phyloP scores from a whole-genome alignment of 2,329 filamentous ascomycete genomes.

The Aspergillus pseudoviridinutans region DNA sequence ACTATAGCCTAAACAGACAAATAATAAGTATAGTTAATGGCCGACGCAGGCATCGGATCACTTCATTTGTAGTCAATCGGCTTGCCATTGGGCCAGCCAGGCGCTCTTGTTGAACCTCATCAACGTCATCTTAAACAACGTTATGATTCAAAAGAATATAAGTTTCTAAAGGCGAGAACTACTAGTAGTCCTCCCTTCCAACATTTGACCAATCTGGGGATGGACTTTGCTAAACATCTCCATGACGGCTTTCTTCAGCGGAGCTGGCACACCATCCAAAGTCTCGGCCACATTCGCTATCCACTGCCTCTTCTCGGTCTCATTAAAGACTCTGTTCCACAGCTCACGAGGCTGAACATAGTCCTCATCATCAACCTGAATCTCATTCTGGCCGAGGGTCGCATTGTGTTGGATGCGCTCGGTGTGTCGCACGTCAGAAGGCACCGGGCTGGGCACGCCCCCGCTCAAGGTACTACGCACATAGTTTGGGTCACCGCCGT shows the following conservation, averaged over 20 bases:
- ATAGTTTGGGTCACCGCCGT: conserved; percentile 59
- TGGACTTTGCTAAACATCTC: conserved; percentile 22
- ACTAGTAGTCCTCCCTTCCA: conserved; percentile 4
- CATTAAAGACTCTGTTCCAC: conserved; percentile 27
- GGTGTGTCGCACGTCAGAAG: conserved; percentile 19
- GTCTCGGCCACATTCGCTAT: conserved; percentile 20
- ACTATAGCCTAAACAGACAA: too few relatives aligned
- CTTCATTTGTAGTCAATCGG: too few relatives aligned
- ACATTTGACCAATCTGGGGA: conserved; percentile 16
- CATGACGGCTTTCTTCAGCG: conserved; percentile 14
- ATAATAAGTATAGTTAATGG: too few relatives aligned
- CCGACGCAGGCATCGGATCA: too few relatives aligned
- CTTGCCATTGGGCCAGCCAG: too few relatives aligned
- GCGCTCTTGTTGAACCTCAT: too few relatives aligned
- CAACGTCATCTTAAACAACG: too few relatives aligned
- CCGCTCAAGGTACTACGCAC: conserved; percentile 25
- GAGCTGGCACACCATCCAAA: conserved; percentile 18
- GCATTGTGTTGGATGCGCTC: conserved; percentile 17
- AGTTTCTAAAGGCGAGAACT: background rate
- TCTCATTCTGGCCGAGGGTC: conserved; percentile 21
- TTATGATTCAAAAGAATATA: too few relatives aligned
- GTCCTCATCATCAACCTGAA: conserved; percentile 25
- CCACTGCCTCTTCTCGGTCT: conserved; percentile 19
- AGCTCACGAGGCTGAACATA: conserved; percentile 28
- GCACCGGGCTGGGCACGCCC: conserved; percentile 11